phyloP scores from a whole-genome alignment of 768 basidiomycete genomes.

The Amanita thiersii region DNA sequence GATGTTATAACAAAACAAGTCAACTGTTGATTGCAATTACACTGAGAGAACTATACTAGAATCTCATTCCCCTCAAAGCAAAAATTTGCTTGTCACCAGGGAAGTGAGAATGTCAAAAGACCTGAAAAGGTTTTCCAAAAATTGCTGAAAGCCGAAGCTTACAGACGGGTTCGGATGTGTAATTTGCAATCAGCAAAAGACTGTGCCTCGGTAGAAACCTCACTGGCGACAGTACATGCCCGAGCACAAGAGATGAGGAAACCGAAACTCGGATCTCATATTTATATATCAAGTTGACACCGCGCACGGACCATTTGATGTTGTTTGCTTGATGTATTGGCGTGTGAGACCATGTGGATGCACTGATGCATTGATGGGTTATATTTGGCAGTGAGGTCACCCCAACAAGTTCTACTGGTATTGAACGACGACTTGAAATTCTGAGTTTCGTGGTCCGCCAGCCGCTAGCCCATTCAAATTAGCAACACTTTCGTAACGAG shows the following conservation, averaged over 20 bases:
- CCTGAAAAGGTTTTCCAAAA: slow-evolving; percentile 67
- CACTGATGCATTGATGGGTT: too few species aligned
- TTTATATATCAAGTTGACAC: slow-evolving; percentile 31
- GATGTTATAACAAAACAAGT: background rate
- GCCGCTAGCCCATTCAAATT: too few species aligned
- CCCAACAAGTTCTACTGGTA: too few species aligned
- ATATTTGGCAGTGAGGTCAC: too few species aligned
- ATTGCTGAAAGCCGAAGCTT: slow-evolving; percentile 85
- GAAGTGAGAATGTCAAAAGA: slow-evolving; percentile 15
- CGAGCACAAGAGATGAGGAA: slow-evolving; percentile 83
- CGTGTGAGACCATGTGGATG: too few species aligned
- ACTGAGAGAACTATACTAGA: background rate
- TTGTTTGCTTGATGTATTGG: slow-evolving; percentile 7
- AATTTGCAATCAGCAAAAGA: slow-evolving; percentile 97
- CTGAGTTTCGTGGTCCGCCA: too few species aligned
- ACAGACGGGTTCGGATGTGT: slow-evolving; percentile 93
- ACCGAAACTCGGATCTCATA: background rate
- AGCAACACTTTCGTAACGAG: too few species aligned
- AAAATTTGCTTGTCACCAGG: slow-evolving; percentile 18
- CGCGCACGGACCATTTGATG: slow-evolving; percentile 47
- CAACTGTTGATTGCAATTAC: background rate
- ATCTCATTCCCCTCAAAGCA: background rate
- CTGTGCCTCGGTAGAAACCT: slow-evolving; percentile 94
- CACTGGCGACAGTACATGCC: slow-evolving; percentile 94
- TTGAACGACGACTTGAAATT: too few species aligned